Evolutionary conservation across 192 early-diverging fungal species (phyloP), one percentile per base, ranked within the genome.

Genomic region (Backusella mclennaniae): DNA sequence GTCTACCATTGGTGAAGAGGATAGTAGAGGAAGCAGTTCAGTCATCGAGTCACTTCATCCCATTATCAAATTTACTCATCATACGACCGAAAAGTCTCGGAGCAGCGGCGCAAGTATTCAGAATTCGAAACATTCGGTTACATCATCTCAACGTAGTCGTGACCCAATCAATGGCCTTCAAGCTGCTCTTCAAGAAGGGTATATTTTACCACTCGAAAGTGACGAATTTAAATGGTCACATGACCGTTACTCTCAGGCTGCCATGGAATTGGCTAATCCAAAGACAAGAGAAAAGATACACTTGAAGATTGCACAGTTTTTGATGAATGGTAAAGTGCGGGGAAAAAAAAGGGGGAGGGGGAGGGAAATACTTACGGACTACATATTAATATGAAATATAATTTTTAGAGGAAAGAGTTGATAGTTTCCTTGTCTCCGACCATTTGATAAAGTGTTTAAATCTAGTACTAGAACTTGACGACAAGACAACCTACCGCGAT

Each of bases 191-290:
- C 75, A 77, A 71, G 80, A 81, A 56, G 80, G 80, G 0, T 75
- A 76, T 14, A 77, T 81, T 39, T 19, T 81, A 35, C 80, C 80
- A 0, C 29, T 81, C 1, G 80, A 81, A 53, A 75, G 53, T 19
- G 80, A 81, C 52, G 73, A 73, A 19, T 81, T 81, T 35, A 81
- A 77, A 49, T 81, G 76, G 73, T 74, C 72, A 14, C 80, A 81
- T 67, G 80, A 81, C 52, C 71, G 76, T 46, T 81, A 74, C 23
- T 81, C 80, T 29, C 80, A 77, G 59, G 80, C 80, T 7, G 80
- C 80, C 6, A 81, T 81, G 80, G 67, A 69, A 21, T 35, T 81
- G 9, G 80, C 73, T 26, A 36, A 77, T 38, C 68, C 76, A 1
- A 77, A 63, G 12, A 42, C 67, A 14, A 46, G 76, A 23, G 76